Base-by-base conservation (phyloP, 2,329 filamentous ascomycete genomes). In the Mollisia scopiformis region DNA sequence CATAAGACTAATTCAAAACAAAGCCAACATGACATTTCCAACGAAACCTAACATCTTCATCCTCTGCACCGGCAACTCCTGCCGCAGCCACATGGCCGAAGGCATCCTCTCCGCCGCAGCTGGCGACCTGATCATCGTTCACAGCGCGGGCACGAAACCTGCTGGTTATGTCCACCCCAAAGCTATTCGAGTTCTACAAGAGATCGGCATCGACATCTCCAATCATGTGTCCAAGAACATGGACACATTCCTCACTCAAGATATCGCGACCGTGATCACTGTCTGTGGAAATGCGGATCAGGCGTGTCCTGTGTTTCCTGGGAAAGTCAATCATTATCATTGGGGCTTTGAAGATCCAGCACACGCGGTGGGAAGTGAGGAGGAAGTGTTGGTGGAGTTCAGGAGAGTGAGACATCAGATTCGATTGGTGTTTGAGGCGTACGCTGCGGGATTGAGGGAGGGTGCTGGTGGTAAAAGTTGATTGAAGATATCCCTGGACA, bases 41-140 rank as follows among this genome's bases (percentile, higher is more conserved):
- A 46, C 41, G 51, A 57, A 57, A 25, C 19, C 54, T 13, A 52
- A 41, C 53, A 46, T 57, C 47, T 54, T 61, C 27, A 57, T 57
- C 43, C 43, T 61, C 30, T 61, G 58, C 58, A 61, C 58, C 6
- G 58, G 58, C 3, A 61, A 61, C 33, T 61, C 58, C 43, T 61
- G 58, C 46, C 58, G 58, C 39, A 51, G 39, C 31, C 58, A 61
- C 23, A 61, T 61, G 58, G 58, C 53, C 8, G 58, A 61, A 57
- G 58, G 58, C 16, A 57, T 61, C 53, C 53, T 57, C 39, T 14
- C 19, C 30, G 28, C 43, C 31, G 14, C 46, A 30, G 54, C 58
- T 14, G 53, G 53, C 41, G 54, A 57, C 46, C 54, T 61, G 16
- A 39, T 61, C 58, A 33, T 52, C 11, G 54, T 61, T n/a, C 43